Base-by-base conservation (phyloP, 345 rosid genomes). In the Lepidium sativum region DNA sequence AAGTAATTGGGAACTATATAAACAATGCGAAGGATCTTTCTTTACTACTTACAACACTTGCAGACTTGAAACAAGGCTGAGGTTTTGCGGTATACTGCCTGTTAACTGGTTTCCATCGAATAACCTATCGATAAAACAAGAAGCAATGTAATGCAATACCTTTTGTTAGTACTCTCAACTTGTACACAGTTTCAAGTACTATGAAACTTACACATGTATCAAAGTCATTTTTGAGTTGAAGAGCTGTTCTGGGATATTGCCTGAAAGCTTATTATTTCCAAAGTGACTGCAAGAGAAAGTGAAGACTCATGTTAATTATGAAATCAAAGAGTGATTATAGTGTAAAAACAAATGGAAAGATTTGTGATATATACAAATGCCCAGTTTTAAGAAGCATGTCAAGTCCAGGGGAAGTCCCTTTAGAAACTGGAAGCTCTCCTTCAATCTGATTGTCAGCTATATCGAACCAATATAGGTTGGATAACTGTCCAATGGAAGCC, bases 371-470 rank as follows among this genome's bases (percentile, higher is more conserved):
- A 55, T 84, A 95, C 97, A 95, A 95, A 77, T 95, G 99, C 68
- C 81, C 74, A 20, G 97, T 71, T 6, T 75, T 14, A 69, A 73
- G 42, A 63, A 95, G 84, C 84, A 73, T 67, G 73, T 95, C 89
- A 38, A 95, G 95, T 23, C 99, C 99, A 69, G 86, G 91, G 34
- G 78, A 59, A 9, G 73, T 77, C 58, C 79, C 99, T 58, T 44
- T 32, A 0, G 99, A 95, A 15, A 95, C 88, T 18, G 99, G 99
- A 55, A 95, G 79, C 2, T 54, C 2, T 54, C 97, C 99, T 4
- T 60, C 78, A 5, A 95, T 81, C 69, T 67, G 74, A 77, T 95
- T 95, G 68, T 86, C 92, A 35, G 92, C 85, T 25, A 95, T 78
- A 74, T 95, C 99, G 34, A 95, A 72, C 97, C 88, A 95, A 70